A percentile compares a stretch with the other conserved stretches of the same genome.
phyloP scores from a whole-genome alignment of 2,329 filamentous ascomycete species.

The Alternaria arbusti region DNA sequence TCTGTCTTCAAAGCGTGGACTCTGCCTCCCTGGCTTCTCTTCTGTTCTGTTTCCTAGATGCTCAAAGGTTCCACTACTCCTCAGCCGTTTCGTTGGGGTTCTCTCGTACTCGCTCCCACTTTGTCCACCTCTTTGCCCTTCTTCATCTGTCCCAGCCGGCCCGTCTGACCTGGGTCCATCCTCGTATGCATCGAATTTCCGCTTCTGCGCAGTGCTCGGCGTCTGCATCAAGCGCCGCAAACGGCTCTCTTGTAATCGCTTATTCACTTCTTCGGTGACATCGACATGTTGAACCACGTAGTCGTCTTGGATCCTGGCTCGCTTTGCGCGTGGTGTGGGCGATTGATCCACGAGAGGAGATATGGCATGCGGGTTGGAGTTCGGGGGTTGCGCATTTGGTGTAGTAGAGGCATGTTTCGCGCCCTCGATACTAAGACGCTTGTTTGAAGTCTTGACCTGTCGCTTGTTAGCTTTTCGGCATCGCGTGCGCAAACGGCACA shows the following conservation, averaged over 20 bases:
- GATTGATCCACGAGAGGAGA: constrained; percentile 25
- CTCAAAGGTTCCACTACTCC: constrained; percentile 34
- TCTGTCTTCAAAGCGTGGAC: constrained; percentile 13
- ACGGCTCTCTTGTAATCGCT: constrained; percentile 37
- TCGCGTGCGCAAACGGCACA: neutral
- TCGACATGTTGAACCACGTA: constrained; percentile 39
- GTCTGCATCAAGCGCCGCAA: constrained; percentile 41
- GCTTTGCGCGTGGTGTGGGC: constrained; percentile 20
- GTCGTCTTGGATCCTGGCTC: constrained; percentile 13
- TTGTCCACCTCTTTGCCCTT: constrained; percentile 11
- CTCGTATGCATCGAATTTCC: constrained; percentile 38
- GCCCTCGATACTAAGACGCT: constrained; percentile 40
- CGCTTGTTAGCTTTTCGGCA: constrained; percentile 8
- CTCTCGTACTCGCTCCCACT: constrained; percentile 21
- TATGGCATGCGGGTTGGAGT: constrained; percentile 13
- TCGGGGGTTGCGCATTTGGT: constrained; percentile 9
- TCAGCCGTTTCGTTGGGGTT: constrained; percentile 34
- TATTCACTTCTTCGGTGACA: constrained; percentile 43
- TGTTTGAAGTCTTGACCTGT: constrained; percentile 28
- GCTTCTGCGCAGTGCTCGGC: constrained; percentile 43
- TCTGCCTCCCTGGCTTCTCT: constrained; percentile 3
- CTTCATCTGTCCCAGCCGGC: constrained; percentile 21
- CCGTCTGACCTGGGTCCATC: constrained; percentile 27
- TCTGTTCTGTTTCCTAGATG: constrained; percentile 29
- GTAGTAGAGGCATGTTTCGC: constrained; percentile 10